Conservation (phyloP, 805 yeast species). For the Ogataea pilisensis region DNA sequence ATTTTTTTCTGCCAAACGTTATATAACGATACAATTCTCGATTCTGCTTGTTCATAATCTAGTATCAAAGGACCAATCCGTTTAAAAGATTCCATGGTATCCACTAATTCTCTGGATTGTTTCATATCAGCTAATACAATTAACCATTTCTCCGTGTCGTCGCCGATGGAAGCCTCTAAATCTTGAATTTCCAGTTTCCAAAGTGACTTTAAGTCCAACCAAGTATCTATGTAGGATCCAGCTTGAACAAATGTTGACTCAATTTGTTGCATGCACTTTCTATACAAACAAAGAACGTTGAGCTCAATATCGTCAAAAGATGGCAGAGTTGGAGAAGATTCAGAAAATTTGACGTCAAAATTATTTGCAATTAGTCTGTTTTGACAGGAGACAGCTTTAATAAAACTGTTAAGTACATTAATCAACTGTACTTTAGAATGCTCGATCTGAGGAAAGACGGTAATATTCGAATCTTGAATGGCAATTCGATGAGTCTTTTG, state of each 20-base stretch:
- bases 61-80: slow-evolving; percentile 40
- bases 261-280: slow-evolving; percentile 24
- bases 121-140: slow-evolving; percentile 40
- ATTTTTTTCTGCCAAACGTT: slow-evolving; percentile 55
- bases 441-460: slow-evolving; percentile 39
- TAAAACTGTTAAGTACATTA: slow-evolving; percentile 20
- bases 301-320: slow-evolving; percentile 3
- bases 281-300: slow-evolving; percentile 13
- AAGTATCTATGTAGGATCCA: slow-evolving; percentile 37
- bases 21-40: slow-evolving; percentile 44
- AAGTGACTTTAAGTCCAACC: slow-evolving; percentile 54
- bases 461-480: slow-evolving; percentile 35
- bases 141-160: slow-evolving; percentile 45
- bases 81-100: slow-evolving; percentile 39
- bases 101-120: slow-evolving; percentile 43
- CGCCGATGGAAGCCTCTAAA: slow-evolving; percentile 33
- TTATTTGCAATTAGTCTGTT: slow-evolving; percentile 17
- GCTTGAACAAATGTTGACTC: slow-evolving; percentile 33
- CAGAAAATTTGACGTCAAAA: slow-evolving; percentile 16
- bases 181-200: slow-evolving; percentile 52
- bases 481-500: slow-evolving; percentile 36
- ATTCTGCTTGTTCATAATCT: slow-evolving; percentile 50
- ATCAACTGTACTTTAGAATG: slow-evolving; percentile 32
- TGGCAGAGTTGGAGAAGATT: too few relatives aligned
- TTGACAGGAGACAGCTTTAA: slow-evolving; percentile 25